Conservation (phyloP, 257 asterid species). For the Pogostemon cablin region DNA sequence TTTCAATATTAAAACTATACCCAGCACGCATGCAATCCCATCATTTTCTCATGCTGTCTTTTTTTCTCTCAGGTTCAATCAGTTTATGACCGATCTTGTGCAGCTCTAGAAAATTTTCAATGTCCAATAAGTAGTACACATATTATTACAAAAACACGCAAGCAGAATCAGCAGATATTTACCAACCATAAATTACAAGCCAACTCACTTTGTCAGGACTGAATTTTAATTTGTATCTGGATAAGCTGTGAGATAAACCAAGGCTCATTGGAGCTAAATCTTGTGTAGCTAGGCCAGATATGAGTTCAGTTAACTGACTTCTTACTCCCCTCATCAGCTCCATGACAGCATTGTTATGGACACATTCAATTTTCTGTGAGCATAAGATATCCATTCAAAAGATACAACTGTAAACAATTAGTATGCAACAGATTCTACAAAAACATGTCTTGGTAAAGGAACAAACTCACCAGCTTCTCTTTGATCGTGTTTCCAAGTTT, state of each 20-base stretch:
- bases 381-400: background rate
- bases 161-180: background rate
- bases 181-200: background rate
- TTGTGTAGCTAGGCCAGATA: conserved; percentile 76
- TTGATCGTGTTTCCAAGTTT: conserved; percentile 80
- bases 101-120: background rate
- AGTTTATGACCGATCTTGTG: background rate
- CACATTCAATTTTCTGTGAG: conserved; percentile 79
- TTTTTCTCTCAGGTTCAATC: background rate
- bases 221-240: conserved; percentile 84
- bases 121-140: background rate
- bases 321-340: conserved; percentile 94
- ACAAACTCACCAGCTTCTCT: conserved; percentile 77
- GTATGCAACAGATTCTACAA: background rate
- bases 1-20: background rate
- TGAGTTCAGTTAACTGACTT: conserved; percentile 79
- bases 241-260: conserved; percentile 88
- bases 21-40: background rate
- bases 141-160: too few relatives aligned
- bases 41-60: background rate
- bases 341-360: conserved; percentile 80
- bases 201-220: conserved; percentile 81
- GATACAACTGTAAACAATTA: background rate
- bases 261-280: conserved; percentile 95
- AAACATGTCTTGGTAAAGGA: background rate